These are phyloP conservation scores for Suillus subluteus DNA, from an alignment of 768 basidiomycete genomes.

Conservation along the genomic window DNA sequence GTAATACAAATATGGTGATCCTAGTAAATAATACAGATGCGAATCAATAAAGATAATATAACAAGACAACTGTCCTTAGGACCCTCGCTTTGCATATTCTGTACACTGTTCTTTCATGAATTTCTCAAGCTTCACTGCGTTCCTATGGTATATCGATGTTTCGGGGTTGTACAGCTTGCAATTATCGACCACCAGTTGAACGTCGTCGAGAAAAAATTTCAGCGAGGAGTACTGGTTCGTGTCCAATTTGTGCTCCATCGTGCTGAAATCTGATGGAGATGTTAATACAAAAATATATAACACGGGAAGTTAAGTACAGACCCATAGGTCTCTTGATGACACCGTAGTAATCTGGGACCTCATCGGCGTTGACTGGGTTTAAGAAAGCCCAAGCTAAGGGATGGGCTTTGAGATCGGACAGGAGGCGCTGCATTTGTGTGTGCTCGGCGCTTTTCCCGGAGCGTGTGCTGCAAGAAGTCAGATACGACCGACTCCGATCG, in stretches of 20 bases:
- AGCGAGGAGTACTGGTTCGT: slow-evolving; percentile 81
- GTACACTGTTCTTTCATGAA: slow-evolving; percentile 61
- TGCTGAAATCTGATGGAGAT: slow-evolving; percentile 66
- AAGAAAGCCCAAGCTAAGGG: slow-evolving; percentile 88
- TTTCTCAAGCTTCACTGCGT: slow-evolving; percentile 84
- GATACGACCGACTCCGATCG: slow-evolving; percentile 12
- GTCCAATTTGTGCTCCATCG: slow-evolving; percentile 90
- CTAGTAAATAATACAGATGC: slow-evolving; percentile 7
- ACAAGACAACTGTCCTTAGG: slow-evolving; percentile 7
- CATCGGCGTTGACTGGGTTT: slow-evolving; percentile 74
- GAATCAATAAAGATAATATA: slow-evolving; percentile 10
- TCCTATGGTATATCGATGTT: slow-evolving; percentile 76
- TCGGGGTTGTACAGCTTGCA: slow-evolving; percentile 89
- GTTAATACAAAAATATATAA: slow-evolving; percentile 7
- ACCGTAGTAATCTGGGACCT: slow-evolving; percentile 89
- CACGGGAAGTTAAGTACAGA: slow-evolving; percentile 39
- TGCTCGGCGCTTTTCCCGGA: slow-evolving; percentile 60
- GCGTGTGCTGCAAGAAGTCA: slow-evolving; percentile 36
- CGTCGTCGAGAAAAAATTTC: slow-evolving; percentile 77
- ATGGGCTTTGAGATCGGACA: slow-evolving; percentile 79
- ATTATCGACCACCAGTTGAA: slow-evolving; percentile 86
- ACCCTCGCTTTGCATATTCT: slow-evolving; percentile 26
- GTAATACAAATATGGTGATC: neutral
- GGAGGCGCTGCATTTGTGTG: slow-evolving; percentile 71
- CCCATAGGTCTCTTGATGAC: slow-evolving; percentile 94